Evolutionary conservation across 768 basidiomycete genomes (phyloP).

Genomic region (Ramaria sp.): DNA sequence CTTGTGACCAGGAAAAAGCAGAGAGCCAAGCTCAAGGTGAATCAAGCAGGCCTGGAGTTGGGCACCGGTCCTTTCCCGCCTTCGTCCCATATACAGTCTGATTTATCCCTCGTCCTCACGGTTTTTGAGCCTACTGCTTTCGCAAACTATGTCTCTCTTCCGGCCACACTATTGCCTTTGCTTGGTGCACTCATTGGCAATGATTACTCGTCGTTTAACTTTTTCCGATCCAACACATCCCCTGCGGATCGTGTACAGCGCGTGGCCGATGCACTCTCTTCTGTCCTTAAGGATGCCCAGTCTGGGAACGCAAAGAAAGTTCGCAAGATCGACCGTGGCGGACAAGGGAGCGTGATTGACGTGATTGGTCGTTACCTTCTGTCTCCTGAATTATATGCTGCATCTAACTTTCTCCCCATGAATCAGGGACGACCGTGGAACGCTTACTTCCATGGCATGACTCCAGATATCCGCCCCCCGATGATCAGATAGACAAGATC

Average conservation of each 20-base stretch:
- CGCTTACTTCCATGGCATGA: constrained; percentile 3
- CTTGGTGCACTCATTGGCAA: constrained; percentile 74
- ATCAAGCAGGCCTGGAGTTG: not conserved
- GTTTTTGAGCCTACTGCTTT: constrained; percentile 53
- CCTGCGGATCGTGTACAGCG: not conserved
- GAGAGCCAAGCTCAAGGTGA: not conserved
- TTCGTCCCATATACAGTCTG: not conserved
- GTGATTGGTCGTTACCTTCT: constrained; percentile 6
- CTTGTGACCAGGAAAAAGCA: constrained; percentile 4
- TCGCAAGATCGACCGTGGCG: constrained; percentile 1
- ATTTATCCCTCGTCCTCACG: constrained; percentile 39
- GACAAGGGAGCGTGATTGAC: constrained; percentile 10
- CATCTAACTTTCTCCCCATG: not conserved
- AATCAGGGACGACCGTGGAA: constrained; percentile 4
- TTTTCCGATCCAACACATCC: constrained; percentile 4
- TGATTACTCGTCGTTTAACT: constrained; percentile 39
- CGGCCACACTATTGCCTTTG: constrained; percentile 63
- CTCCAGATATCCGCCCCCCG: not conserved
- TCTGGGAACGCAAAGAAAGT: constrained; percentile 6
- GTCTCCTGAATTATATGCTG: not conserved
- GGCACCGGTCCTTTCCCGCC: constrained; percentile 3
- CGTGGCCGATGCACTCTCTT: not conserved
- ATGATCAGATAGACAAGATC: constrained; percentile 44
- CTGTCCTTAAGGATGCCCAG: constrained; percentile 6
- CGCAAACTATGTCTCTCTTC: constrained; percentile 56